A percentile compares a stretch with the other conserved stretches of the same genome.
These are phyloP conservation scores for Fermentozyma sake DNA, from an alignment of 1,139 yeast genomes.

Conservation along the genomic window DNA sequence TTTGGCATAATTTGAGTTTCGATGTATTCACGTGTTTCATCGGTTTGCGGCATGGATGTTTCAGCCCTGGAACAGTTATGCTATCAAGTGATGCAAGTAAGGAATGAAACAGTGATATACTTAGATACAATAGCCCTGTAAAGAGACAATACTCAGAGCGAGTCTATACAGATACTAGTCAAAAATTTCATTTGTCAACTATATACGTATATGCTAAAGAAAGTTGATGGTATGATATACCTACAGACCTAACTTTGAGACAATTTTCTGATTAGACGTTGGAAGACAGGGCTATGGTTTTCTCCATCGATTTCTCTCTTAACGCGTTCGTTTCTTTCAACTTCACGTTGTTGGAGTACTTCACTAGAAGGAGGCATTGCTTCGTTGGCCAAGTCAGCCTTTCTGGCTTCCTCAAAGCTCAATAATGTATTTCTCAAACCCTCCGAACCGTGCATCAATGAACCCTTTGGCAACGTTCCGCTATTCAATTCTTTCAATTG, in stretches of 20 bases:
- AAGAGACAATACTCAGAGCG: too few relatives aligned
- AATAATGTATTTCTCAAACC: constrained; percentile 69
- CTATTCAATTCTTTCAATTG: constrained; percentile 71
- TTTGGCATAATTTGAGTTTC: too few relatives aligned
- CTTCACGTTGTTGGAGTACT: constrained; percentile 46
- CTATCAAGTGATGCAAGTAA: too few relatives aligned
- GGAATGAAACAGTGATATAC: too few relatives aligned
- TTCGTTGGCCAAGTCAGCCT: constrained; percentile 81
- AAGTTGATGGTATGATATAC: too few relatives aligned
- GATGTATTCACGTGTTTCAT: too few relatives aligned
- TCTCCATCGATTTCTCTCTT: constrained; percentile 42
- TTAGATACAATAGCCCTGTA: too few relatives aligned
- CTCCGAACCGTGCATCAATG: constrained; percentile 76
- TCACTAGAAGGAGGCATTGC: constrained; percentile 81
- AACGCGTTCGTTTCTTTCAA: constrained; percentile 37
- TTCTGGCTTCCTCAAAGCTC: constrained; percentile 80
- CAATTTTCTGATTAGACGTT: constrained; percentile 38
- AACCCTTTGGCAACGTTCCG: constrained; percentile 75
- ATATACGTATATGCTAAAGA: too few relatives aligned
- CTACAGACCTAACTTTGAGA: constrained; percentile 24
- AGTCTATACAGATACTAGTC: too few relatives aligned
- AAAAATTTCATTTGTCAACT: too few relatives aligned
- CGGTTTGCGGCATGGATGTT: too few relatives aligned
- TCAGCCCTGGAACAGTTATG: too few relatives aligned
- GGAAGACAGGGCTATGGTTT: constrained; percentile 24